phyloP scores from a whole-genome alignment of 257 asterid genomes.

The Solanum infundibuliforme region DNA sequence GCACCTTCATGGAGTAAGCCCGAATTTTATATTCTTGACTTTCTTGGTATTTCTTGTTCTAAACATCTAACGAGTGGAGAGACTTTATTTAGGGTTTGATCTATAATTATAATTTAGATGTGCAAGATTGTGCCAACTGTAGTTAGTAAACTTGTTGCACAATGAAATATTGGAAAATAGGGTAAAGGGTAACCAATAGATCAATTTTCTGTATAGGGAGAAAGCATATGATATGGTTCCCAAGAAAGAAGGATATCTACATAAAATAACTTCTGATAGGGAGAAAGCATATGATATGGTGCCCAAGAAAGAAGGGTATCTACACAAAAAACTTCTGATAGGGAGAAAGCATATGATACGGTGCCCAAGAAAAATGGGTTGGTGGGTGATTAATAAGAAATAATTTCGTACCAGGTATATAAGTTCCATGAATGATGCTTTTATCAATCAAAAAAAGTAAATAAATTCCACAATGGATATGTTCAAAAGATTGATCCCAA shows the following conservation, averaged over 20 bases:
- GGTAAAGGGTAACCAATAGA: background rate
- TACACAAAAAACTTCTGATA: background rate
- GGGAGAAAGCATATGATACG: background rate
- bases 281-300: background rate
- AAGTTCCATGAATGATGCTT: background rate
- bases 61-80: background rate
- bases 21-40: background rate
- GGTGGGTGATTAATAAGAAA: background rate
- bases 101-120: background rate
- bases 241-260: background rate
- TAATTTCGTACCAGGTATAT: background rate
- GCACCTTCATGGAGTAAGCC: conserved; percentile 77
- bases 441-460: background rate
- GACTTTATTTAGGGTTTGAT: background rate
- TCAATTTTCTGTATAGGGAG: background rate
- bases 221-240: background rate
- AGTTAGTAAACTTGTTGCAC: background rate
- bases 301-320: background rate
- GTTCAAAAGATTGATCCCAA: background rate
- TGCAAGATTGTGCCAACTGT: background rate
- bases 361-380: background rate
- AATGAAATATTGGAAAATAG: background rate
- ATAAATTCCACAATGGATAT: background rate
- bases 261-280: background rate
- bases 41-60: background rate